Evolutionary conservation across 108 stramenopile species (phyloP).

Genomic region (Nitzschia putrida): DNA sequence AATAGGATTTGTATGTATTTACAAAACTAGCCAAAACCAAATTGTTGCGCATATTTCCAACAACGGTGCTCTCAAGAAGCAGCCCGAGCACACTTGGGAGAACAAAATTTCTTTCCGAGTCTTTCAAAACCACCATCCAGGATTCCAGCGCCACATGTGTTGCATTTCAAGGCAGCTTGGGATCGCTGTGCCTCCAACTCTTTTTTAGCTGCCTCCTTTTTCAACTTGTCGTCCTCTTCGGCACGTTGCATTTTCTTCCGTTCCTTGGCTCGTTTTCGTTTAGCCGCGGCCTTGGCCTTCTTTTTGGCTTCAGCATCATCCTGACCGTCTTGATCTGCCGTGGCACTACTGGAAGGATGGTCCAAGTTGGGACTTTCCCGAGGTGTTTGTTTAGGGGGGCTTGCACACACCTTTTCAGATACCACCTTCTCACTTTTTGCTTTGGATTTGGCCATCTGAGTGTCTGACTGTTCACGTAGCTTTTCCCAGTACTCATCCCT

Average conservation of each 20-base stretch:
- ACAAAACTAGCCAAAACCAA: too few relatives aligned
- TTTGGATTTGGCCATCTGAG: neutral
- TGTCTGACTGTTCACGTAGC: neutral
- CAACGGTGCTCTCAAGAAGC: slow-evolving; percentile 9
- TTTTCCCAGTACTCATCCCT: slow-evolving; percentile 41
- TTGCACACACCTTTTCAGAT: neutral
- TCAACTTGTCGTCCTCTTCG: slow-evolving; percentile 22
- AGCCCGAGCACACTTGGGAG: slow-evolving; percentile 56
- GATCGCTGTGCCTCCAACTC: slow-evolving; percentile 38
- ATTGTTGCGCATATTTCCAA: too few relatives aligned
- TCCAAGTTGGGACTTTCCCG: neutral
- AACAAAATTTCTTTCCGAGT: slow-evolving; percentile 52
- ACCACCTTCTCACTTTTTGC: neutral
- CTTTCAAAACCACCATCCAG: slow-evolving; percentile 58
- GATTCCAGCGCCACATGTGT: slow-evolving; percentile 50
- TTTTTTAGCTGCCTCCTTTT: slow-evolving; percentile 24
- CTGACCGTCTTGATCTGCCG: neutral
- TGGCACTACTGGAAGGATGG: too few relatives aligned
- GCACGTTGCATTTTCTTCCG: slow-evolving; percentile 46
- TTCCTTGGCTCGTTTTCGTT: slow-evolving; percentile 56
- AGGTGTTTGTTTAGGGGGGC: neutral
- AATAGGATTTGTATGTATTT: too few relatives aligned
- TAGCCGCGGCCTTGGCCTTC: slow-evolving; percentile 47
- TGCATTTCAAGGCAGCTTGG: slow-evolving; percentile 40
- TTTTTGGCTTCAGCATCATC: slow-evolving; percentile 1